Base-by-base conservation (phyloP, 257 asterid species). In the Mitragyna speciosa region DNA sequence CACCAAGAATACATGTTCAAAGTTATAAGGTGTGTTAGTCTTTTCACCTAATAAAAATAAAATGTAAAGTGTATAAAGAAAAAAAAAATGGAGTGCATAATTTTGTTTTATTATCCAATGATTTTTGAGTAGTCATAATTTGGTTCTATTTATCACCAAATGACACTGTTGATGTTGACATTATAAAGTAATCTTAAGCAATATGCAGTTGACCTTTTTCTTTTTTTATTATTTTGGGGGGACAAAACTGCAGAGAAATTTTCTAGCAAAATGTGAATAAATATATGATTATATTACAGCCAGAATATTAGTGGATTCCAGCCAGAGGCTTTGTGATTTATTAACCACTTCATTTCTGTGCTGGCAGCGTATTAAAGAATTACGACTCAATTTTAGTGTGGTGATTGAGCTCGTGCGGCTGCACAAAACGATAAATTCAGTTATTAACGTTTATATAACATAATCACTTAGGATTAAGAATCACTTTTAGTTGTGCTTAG, bases 401-500 rank as follows among this genome's bases (percentile, higher is more conserved):
- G 54, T 4, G 47, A 61, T 6, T 66, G 65, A 54, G 63, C 56
- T 80, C 83, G 72, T 80, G 80, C 76, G 83, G 72, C 52, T 6
- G 28, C 45, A 14, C 6, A 31, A 76, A 63, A 64, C 58, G 79
- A 76, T 72, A 76, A 76, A 63, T 17, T 36, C 17, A 49, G 47
- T 56, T 16, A 76, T 2, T 75, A 75, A 39, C 28, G 19, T 30
- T 31, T 63, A 28, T 56, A 59, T 78, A 70, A 33, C 64, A 78
- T 61, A 80, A 48, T 77, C 76, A 54, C 74, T 78, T 66, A 77
- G 79, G 87, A 79, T 83, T 75, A 83, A 26, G 45, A 68, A 58
- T 51, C 82, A 66, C 80, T 80, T 79, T 78, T 47, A 12, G 51
- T 41, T 86, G 58, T 82, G 67, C 82, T 72, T 56, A 66, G 79